Conservation (phyloP, 495 filamentous ascomycete genomes). For the Pseudomonodictys pantanalensis region DNA sequence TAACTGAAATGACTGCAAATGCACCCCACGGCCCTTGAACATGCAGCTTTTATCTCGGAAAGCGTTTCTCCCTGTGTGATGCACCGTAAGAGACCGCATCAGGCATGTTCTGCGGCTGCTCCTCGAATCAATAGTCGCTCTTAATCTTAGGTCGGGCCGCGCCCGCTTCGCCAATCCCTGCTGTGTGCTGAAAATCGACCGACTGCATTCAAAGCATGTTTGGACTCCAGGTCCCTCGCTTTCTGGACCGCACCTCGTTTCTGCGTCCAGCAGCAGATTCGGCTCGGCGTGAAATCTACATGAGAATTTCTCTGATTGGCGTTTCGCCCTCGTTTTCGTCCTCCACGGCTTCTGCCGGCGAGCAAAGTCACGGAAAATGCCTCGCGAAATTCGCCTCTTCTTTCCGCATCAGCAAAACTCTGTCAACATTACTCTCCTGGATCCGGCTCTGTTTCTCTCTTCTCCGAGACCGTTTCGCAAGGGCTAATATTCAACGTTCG, state of each 20-base stretch:
- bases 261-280: neutral
- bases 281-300: constrained; percentile 1
- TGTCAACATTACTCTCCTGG: too few species aligned
- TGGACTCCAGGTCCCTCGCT: constrained; percentile 20
- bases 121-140: constrained; percentile 28
- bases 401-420: constrained; percentile 1
- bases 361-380: constrained; percentile 24
- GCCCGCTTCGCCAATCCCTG: constrained; percentile 32
- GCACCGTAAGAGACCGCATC: constrained; percentile 30
- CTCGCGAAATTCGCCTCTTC: constrained; percentile 15
- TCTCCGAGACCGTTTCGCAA: too few species aligned
- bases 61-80: constrained; percentile 24
- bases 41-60: constrained; percentile 13
- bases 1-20: constrained; percentile 18
- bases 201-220: constrained; percentile 32
- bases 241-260: constrained; percentile 21
- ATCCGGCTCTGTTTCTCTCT: constrained; percentile 3
- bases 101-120: constrained; percentile 27
- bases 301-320: constrained; percentile 24
- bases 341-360: too few species aligned
- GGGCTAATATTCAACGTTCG: too few species aligned
- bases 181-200: constrained; percentile 22
- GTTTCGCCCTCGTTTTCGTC: constrained; percentile 6
- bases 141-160: constrained; percentile 21
- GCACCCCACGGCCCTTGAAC: constrained; percentile 24